phyloP scores from a whole-genome alignment of 177 flowering plant species.

The Vitis hybrid region DNA sequence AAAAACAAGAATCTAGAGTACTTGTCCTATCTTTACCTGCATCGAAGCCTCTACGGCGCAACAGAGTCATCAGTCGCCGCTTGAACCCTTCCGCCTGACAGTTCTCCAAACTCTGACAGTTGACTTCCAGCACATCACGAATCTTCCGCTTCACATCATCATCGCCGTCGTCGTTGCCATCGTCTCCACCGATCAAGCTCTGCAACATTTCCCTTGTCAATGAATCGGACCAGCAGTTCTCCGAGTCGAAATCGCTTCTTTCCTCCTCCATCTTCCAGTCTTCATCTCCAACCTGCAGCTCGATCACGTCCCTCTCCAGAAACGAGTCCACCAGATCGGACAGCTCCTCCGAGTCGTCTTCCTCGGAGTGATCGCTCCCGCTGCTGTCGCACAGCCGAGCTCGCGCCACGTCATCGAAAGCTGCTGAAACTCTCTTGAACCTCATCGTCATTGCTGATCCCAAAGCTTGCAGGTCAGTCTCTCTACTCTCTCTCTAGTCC shows the following conservation, averaged over 20 bases:
- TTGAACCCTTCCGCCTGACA: slow-evolving; percentile 24
- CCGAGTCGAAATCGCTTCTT: not conserved
- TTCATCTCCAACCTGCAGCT: not conserved
- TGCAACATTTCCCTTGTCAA: slow-evolving; percentile 19
- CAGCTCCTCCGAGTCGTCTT: slow-evolving; percentile 11
- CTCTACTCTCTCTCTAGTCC: too few species aligned
- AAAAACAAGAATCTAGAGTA: not conserved
- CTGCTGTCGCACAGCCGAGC: slow-evolving; percentile 21
- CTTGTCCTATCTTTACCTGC: slow-evolving; percentile 36
- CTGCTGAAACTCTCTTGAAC: slow-evolving; percentile 19
- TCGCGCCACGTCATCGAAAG: slow-evolving; percentile 19
- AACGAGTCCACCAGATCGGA: slow-evolving; percentile 32
- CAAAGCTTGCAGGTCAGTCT: too few species aligned
- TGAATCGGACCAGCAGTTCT: slow-evolving; percentile 2
- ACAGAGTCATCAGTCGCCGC: slow-evolving; percentile 37
- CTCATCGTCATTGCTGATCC: slow-evolving; percentile 15
- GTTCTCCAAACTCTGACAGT: slow-evolving; percentile 8
- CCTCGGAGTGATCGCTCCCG: slow-evolving; percentile 29
- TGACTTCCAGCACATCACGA: slow-evolving; percentile 21
- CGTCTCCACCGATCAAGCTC: slow-evolving; percentile 14
- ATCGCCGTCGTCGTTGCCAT: not conserved
- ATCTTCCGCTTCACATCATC: slow-evolving; percentile 14
- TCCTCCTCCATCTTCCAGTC: not conserved
- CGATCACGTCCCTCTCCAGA: slow-evolving; percentile 18
- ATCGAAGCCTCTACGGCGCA: slow-evolving; percentile 48